Evolutionary conservation across 2,329 filamentous ascomycete species (phyloP).

Genomic region (Ustulina deusta): DNA sequence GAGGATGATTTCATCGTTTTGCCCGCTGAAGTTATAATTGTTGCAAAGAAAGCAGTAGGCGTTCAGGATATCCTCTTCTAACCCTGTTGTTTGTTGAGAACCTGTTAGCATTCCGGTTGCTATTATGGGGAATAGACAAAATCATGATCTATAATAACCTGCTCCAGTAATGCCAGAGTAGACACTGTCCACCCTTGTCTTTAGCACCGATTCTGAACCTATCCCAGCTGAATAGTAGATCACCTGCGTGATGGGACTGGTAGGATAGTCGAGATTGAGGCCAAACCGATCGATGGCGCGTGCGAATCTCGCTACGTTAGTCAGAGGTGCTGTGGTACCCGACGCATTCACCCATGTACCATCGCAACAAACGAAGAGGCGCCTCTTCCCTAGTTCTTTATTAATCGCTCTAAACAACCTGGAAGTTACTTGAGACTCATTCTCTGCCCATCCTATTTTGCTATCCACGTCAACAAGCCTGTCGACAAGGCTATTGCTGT

Average conservation of each 20-base stretch:
- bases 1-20: constrained; percentile 53
- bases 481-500: constrained; percentile 17
- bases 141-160: constrained; percentile 16
- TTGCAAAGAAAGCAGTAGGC: constrained; percentile 40
- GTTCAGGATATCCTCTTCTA: constrained; percentile 32
- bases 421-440: not conserved
- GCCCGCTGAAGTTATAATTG: constrained; percentile 35
- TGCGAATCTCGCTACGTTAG: constrained; percentile 40
- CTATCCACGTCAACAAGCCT: not conserved
- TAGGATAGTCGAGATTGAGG: constrained; percentile 8
- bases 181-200: constrained; percentile 21
- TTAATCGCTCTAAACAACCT: constrained; percentile 21
- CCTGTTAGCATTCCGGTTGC: not conserved
- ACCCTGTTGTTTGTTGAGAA: constrained; percentile 1
- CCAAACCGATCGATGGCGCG: constrained; percentile 33
- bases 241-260: constrained; percentile 15
- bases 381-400: constrained; percentile 26
- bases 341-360: constrained; percentile 39
- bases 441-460: not conserved
- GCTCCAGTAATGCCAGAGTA: constrained; percentile 30
- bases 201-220: constrained; percentile 29
- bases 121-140: not conserved
- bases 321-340: constrained; percentile 27
- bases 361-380: constrained; percentile 40
- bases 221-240: constrained; percentile 36